Evolutionary conservation across 163 green algal genomes (phyloP).

Genomic region (Coccomyxa subellipsoidea): DNA sequence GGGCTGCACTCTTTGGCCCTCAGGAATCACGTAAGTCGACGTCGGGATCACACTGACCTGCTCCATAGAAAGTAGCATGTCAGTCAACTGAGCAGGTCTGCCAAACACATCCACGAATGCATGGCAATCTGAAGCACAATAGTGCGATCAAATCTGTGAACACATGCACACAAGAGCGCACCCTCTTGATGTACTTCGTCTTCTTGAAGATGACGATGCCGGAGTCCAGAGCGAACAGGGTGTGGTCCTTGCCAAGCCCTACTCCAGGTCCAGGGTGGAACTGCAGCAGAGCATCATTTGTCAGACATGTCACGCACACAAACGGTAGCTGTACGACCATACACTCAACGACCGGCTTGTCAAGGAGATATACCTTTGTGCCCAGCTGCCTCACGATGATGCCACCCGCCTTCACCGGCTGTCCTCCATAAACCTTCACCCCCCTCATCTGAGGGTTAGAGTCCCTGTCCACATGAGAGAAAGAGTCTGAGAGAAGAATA

Average conservation of each 20-base stretch:
- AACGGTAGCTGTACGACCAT: background rate
- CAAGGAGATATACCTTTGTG: slow-evolving; percentile 59
- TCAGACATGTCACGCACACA: background rate
- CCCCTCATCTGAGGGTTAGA: slow-evolving; percentile 82
- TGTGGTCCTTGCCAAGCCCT: slow-evolving; percentile 92
- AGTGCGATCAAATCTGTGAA: background rate
- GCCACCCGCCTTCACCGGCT: slow-evolving; percentile 87
- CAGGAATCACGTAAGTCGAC: slow-evolving; percentile 46
- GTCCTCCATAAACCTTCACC: slow-evolving; percentile 95
- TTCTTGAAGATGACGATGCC: slow-evolving; percentile 94
- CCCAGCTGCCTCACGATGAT: slow-evolving; percentile 97
- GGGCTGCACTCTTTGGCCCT: slow-evolving; percentile 43
- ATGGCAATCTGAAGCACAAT: too few relatives aligned
- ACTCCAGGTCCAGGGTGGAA: slow-evolving; percentile 92
- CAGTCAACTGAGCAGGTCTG: background rate
- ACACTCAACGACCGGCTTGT: too few relatives aligned
- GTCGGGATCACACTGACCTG: slow-evolving; percentile 46
- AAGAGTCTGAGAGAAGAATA: too few relatives aligned
- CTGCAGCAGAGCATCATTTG: slow-evolving; percentile 40
- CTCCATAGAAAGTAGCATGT: background rate
- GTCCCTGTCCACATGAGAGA: slow-evolving; percentile 96
- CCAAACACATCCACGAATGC: background rate
- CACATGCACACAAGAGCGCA: slow-evolving; percentile 13
- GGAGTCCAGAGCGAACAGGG: slow-evolving; percentile 86
- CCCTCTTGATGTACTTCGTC: slow-evolving; percentile 62